Conservation (phyloP, 495 filamentous ascomycete species). For the Podospora fimiseda region DNA sequence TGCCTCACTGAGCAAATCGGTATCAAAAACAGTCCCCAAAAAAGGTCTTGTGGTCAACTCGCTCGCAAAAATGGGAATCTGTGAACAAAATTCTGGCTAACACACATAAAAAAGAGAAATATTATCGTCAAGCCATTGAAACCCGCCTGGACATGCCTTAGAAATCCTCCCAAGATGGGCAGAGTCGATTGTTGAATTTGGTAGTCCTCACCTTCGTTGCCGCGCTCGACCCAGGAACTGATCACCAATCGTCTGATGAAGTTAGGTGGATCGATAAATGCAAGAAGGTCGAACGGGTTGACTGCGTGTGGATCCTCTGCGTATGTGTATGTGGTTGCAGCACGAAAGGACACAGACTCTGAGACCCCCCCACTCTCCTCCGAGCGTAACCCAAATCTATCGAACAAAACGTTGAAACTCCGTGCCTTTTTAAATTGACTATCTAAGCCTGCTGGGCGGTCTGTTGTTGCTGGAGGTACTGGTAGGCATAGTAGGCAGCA, state of each 20-base stretch:
- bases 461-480: slow-evolving; percentile 68
- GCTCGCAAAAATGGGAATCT: background rate
- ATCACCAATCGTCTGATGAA: background rate
- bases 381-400: background rate
- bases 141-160: background rate
- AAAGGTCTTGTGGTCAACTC: background rate
- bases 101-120: background rate
- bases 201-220: background rate
- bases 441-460: slow-evolving; percentile 30
- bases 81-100: background rate
- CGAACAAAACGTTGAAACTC: background rate
- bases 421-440: background rate
- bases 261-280: background rate
- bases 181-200: too few species aligned
- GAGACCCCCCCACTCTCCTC: background rate
- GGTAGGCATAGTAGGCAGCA: slow-evolving; percentile 75
- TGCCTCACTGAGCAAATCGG: too few species aligned
- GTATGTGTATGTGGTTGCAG: background rate
- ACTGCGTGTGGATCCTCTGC: background rate
- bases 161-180: too few species aligned
- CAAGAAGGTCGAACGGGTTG: background rate
- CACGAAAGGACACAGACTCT: background rate
- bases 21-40: too few species aligned
- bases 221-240: too few species aligned
- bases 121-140: background rate